Percentiles rank a stretch among this genome's conserved stretches.
Conservation (phyloP, 768 basidiomycete species). For the Mycena chlorophos region DNA sequence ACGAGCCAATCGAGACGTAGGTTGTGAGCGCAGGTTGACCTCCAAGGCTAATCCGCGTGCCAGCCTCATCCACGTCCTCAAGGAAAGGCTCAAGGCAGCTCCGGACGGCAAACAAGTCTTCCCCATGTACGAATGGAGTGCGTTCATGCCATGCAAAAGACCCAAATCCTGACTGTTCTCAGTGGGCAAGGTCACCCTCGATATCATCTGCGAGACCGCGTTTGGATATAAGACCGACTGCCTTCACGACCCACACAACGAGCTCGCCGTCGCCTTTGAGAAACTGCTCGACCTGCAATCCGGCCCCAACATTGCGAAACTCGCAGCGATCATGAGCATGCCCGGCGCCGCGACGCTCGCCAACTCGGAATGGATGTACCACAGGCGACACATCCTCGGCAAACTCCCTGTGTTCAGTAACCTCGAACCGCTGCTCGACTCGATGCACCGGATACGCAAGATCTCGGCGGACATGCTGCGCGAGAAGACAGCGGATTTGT, state of each 20-base stretch:
- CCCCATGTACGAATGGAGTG: conserved; percentile 48
- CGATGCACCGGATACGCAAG: conserved; percentile 43
- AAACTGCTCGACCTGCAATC: conserved; percentile 42
- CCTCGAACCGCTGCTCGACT: conserved; percentile 30
- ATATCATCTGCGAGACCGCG: conserved; percentile 53
- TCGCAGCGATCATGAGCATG: conserved; percentile 36
- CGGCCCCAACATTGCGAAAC: conserved; percentile 36
- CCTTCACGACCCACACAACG: conserved; percentile 46
- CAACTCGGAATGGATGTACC: conserved; percentile 38
- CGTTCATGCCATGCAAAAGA: conserved; percentile 18
- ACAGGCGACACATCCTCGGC: conserved; percentile 35
- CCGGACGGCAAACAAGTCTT: conserved; percentile 32
- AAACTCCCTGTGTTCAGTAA: neutral
- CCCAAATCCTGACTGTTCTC: neutral
- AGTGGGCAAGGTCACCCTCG: conserved; percentile 55
- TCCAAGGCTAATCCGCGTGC: neutral
- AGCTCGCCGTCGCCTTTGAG: conserved; percentile 50
- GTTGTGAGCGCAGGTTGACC: neutral
- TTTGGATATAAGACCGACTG: conserved; percentile 50
- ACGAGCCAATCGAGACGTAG: conserved; percentile 46
- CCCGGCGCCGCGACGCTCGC: conserved; percentile 38
- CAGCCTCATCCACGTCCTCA: conserved; percentile 40
- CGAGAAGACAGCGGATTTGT: conserved; percentile 41
- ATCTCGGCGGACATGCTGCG: conserved; percentile 42
- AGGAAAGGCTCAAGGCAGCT: conserved; percentile 27